Percentiles rank a stretch among this genome's conserved stretches.
phyloP scores from a whole-genome alignment of 495 filamentous ascomycete genomes.

The Physcia stellaris region DNA sequence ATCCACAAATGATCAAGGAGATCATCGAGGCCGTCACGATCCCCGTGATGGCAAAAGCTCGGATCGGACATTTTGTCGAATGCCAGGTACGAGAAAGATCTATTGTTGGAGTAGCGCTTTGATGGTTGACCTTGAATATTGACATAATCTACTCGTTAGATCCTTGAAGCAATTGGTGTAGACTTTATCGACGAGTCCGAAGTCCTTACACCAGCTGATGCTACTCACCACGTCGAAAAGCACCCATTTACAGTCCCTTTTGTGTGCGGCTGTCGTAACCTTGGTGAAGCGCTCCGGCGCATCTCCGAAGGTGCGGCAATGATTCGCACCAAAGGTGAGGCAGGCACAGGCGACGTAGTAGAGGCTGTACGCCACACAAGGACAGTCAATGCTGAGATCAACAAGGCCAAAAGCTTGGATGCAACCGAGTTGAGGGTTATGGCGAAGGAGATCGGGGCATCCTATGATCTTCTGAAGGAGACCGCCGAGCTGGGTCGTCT shows the following conservation, averaged over 20 bases:
- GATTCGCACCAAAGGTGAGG: conserved; percentile 98
- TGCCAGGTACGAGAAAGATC: conserved; percentile 79
- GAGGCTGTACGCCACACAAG: conserved; percentile 96
- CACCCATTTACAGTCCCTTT: conserved; percentile 72
- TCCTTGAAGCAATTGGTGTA: conserved; percentile 85
- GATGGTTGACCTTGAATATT: too few relatives aligned
- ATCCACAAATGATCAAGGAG: conserved; percentile 88
- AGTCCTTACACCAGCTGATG: conserved; percentile 90
- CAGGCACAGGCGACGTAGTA: conserved; percentile 94
- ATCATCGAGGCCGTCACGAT: conserved; percentile 97
- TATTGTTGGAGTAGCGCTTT: too few relatives aligned
- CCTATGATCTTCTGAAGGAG: conserved; percentile 67
- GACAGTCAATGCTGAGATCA: conserved; percentile 73
- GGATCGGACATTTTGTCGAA: conserved; percentile 96
- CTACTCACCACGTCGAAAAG: conserved; percentile 85
- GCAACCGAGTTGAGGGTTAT: conserved; percentile 64
- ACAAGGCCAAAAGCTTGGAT: conserved; percentile 49
- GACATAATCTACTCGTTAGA: too few relatives aligned
- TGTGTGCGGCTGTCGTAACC: conserved; percentile 91
- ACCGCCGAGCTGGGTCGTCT: conserved; percentile 76
- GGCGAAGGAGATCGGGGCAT: conserved; percentile 68
- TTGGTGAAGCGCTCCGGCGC: conserved; percentile 84
- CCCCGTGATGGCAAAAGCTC: conserved; percentile 97
- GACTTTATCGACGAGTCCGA: conserved; percentile 98
- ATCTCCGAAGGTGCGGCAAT: conserved; percentile 94